These are phyloP conservation scores for Ploettnerulaceae sp. DNA, from an alignment of 2,329 filamentous ascomycete species.

Conservation along the genomic window DNA sequence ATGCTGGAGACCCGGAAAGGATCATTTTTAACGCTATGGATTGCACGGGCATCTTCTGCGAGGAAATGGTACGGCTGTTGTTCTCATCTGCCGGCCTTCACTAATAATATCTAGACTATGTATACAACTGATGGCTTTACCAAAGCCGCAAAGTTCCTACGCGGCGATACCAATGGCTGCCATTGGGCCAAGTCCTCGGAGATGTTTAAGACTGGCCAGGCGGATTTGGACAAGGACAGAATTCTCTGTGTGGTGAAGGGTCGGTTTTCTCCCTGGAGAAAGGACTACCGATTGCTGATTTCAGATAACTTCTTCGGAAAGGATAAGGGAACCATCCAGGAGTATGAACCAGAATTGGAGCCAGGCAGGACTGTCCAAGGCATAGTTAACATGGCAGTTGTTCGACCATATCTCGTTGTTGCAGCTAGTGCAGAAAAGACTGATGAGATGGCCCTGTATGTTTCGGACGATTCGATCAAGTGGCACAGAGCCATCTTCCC, in stretches of 20 bases:
- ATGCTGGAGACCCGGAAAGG: conserved; percentile 76
- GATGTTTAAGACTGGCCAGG: conserved; percentile 65
- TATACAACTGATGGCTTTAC: conserved; percentile 89
- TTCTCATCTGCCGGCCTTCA: neutral
- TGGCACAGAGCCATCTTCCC: conserved; percentile 94
- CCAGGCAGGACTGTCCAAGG: conserved; percentile 70
- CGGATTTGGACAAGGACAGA: conserved; percentile 61
- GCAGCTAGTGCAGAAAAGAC: conserved; percentile 76
- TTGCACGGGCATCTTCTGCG: conserved; percentile 60
- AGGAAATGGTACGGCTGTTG: conserved; percentile 43
- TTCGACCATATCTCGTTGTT: conserved; percentile 82
- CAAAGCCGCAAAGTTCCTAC: conserved; percentile 57
- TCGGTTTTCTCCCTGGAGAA: conserved; percentile 62
- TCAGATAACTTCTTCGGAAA: conserved; percentile 78
- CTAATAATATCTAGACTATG: conserved; percentile 37
- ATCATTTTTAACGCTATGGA: conserved; percentile 78
- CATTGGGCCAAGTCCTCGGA: conserved; percentile 79
- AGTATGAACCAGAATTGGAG: conserved; percentile 74
- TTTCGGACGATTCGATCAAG: conserved; percentile 73
- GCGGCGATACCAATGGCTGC: conserved; percentile 68
- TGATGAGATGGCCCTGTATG: conserved; percentile 86
- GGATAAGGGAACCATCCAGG: conserved; percentile 46
- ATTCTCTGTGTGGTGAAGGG: conserved; percentile 78
- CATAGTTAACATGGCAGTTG: conserved; percentile 73
- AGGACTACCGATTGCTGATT: conserved; percentile 72